A percentile compares a stretch with the other conserved stretches of the same genome.
These are phyloP conservation scores for Yarrowia deformans DNA, from an alignment of 805 yeast genomes.

Conservation along the genomic window DNA sequence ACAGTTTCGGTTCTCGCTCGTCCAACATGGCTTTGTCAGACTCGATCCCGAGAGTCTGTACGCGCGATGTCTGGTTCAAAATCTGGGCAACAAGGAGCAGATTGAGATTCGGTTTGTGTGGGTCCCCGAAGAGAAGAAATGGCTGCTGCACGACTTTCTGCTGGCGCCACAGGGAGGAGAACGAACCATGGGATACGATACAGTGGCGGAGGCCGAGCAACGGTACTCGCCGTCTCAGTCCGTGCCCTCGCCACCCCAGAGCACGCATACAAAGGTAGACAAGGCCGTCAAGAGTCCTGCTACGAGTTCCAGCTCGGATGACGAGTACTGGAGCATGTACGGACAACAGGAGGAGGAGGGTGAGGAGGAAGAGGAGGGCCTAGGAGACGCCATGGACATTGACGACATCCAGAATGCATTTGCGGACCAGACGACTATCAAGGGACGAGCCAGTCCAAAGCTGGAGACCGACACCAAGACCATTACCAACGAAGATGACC, in stretches of 20 bases:
- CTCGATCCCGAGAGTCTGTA: constrained; percentile 32
- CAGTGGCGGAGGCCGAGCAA: constrained; percentile 23
- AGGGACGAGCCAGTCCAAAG: constrained; percentile 9
- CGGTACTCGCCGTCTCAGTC: constrained; percentile 7
- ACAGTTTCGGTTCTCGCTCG: constrained; percentile 19
- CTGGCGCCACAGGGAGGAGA: constrained; percentile 8
- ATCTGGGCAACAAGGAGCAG: constrained; percentile 23
- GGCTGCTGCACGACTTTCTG: constrained; percentile 29
- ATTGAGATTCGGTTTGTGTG: constrained; percentile 29
- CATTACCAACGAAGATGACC: neutral
- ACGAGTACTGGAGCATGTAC: constrained; percentile 29
- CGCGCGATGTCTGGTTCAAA: constrained; percentile 33
- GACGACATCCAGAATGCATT: constrained; percentile 20
- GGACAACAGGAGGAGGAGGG: constrained; percentile 31
- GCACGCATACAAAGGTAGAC: neutral
- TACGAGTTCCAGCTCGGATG: constrained; percentile 11
- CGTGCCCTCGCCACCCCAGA: constrained; percentile 21
- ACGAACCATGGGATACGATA: constrained; percentile 13
- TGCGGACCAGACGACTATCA: constrained; percentile 8
- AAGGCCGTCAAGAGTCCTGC: neutral
- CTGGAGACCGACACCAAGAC: neutral
- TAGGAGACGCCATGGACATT: constrained; percentile 2
- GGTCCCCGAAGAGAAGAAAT: constrained; percentile 30
- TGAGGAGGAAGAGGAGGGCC: constrained; percentile 6
- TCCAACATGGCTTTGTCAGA: constrained; percentile 22